A percentile compares a stretch with the other conserved stretches of the same genome.
These are phyloP conservation scores for Boletus rubescentipes DNA, from an alignment of 768 basidiomycete species.

Conservation along the genomic window DNA sequence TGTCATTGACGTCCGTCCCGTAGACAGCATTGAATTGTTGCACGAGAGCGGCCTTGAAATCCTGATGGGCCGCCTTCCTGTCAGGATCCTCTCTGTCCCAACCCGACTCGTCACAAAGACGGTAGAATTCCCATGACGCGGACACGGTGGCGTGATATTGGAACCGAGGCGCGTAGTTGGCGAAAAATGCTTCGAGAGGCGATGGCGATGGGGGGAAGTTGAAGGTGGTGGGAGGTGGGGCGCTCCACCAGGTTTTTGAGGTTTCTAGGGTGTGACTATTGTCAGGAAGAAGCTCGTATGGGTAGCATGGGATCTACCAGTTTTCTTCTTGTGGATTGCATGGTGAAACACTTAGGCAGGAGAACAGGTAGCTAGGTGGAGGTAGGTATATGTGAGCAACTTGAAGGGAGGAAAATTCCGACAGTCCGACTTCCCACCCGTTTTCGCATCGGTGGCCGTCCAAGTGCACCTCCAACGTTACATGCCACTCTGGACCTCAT, in stretches of 20 bases:
- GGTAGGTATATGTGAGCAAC: no score
- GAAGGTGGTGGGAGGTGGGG: no score
- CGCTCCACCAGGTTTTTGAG: background rate
- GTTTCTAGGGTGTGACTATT: no score
- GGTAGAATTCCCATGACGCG: constrained; percentile 16
- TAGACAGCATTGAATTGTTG: constrained; percentile 17
- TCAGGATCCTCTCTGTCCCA: background rate
- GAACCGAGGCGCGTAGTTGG: background rate
- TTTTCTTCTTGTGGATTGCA: background rate
- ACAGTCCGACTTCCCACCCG: no score
- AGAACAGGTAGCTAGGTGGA: no score
- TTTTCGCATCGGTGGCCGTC: no score
- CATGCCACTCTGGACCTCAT: no score
- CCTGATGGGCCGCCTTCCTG: background rate
- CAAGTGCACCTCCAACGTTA: no score
- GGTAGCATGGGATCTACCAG: background rate
- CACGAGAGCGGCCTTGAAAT: constrained; percentile 14
- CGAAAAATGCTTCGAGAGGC: constrained; percentile 5
- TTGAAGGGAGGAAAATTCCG: no score
- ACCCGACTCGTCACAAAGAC: constrained; percentile 9
- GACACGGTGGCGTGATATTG: constrained; percentile 8
- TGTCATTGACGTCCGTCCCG: constrained; percentile 1
- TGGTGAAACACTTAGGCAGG: background rate
- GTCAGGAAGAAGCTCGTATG: background rate
- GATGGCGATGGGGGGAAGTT: background rate